phyloP scores from a whole-genome alignment of 2,329 filamentous ascomycete species.

The Diplocarpon rosae region DNA sequence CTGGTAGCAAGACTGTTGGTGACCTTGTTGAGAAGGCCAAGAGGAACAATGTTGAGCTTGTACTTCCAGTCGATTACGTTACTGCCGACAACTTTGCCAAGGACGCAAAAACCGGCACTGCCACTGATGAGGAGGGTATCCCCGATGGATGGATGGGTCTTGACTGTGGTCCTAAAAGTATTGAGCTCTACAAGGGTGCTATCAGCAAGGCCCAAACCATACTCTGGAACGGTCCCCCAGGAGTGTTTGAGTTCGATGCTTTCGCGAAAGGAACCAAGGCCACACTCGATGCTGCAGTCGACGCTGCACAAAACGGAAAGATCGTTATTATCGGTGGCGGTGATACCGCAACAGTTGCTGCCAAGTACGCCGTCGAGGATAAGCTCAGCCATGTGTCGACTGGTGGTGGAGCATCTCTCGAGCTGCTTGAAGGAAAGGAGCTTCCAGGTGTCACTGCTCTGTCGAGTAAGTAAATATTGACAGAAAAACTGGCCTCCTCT shows the following conservation, averaged over 20 bases:
- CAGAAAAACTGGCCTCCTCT: slow-evolving; percentile 17
- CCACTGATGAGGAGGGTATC: slow-evolving; percentile 80
- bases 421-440: slow-evolving; percentile 96
- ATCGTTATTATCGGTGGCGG: slow-evolving; percentile 98
- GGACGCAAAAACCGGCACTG: slow-evolving; percentile 69
- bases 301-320: slow-evolving; percentile 70
- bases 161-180: slow-evolving; percentile 81
- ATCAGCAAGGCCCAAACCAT: slow-evolving; percentile 89
- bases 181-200: slow-evolving; percentile 78
- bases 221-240: slow-evolving; percentile 95
- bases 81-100: slow-evolving; percentile 90
- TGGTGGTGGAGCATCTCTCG: slow-evolving; percentile 87
- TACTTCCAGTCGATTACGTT: slow-evolving; percentile 89
- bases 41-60: slow-evolving; percentile 89
- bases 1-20: slow-evolving; percentile 81
- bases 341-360: slow-evolving; percentile 94
- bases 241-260: slow-evolving; percentile 94
- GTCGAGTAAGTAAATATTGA: slow-evolving; percentile 55
- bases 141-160: slow-evolving; percentile 98
- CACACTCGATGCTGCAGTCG: slow-evolving; percentile 80
- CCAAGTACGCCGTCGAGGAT: slow-evolving; percentile 91
- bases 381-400: slow-evolving; percentile 98
- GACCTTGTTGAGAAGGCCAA: slow-evolving; percentile 90
- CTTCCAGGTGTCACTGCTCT: slow-evolving; percentile 87
- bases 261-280: slow-evolving; percentile 89